A percentile compares a stretch with the other conserved stretches of the same genome.
Evolutionary conservation across 2,329 filamentous ascomycete genomes (phyloP).

Genomic region (Colletotrichum truncatum): DNA sequence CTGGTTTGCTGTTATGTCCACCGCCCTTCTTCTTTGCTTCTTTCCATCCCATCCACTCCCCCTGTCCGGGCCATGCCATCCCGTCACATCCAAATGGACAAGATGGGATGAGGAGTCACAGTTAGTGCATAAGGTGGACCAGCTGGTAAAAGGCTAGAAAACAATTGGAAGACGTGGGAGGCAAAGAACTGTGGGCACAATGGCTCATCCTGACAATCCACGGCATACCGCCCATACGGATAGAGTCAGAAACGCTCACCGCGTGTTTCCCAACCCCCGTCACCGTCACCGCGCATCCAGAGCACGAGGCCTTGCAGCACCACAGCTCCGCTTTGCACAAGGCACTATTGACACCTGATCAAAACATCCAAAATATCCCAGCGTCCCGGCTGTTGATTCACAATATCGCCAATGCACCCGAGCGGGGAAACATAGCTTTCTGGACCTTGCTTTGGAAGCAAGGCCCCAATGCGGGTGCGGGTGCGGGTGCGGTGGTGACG

Average conservation of each 20-base stretch:
- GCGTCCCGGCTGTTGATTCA: conserved; percentile 12
- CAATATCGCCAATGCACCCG: conserved; percentile 22
- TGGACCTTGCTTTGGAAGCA: conserved; percentile 3
- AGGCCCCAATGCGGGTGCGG: neutral
- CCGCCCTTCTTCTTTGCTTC: conserved; percentile 30
- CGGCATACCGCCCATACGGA: conserved; percentile 1
- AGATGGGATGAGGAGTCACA: conserved; percentile 8
- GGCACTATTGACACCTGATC: conserved; percentile 24
- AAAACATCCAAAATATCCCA: neutral
- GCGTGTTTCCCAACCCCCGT: conserved; percentile 28
- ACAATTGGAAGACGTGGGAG: conserved; percentile 5
- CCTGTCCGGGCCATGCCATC: conserved; percentile 11
- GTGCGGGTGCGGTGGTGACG: conserved; percentile 6
- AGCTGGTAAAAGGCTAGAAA: conserved; percentile 6
- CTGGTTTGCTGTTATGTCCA: conserved; percentile 18
- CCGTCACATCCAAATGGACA: conserved; percentile 1
- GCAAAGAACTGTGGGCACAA: conserved; percentile 9
- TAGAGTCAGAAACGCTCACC: conserved; percentile 22
- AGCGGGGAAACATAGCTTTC: conserved; percentile 8
- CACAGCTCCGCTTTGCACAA: conserved; percentile 19
- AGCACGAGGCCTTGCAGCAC: neutral
- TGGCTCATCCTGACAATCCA: conserved; percentile 13
- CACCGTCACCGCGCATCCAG: conserved; percentile 26
- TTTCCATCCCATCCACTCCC: neutral
- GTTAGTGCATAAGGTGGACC: conserved; percentile 1